A percentile compares a stretch with the other conserved stretches of the same genome.
Evolutionary conservation across 257 asterid species (phyloP).

Genomic region (Jaltomata sinuosa): DNA sequence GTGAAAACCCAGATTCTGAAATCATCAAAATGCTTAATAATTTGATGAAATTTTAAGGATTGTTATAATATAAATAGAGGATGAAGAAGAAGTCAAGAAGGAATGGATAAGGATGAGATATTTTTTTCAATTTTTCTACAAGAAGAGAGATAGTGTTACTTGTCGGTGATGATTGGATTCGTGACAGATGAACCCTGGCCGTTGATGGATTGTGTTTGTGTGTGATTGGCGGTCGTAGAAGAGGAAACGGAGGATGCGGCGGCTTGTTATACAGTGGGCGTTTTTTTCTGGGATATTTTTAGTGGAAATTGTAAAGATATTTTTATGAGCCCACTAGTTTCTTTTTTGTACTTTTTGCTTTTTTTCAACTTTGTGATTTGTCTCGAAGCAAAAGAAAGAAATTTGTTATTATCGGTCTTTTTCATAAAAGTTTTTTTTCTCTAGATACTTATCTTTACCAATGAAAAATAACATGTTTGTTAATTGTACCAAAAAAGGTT

Average conservation of each 20-base stretch:
- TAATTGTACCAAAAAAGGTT: too few species aligned
- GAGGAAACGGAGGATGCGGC: conserved; percentile 9
- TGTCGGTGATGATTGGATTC: not conserved
- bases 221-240: not conserved
- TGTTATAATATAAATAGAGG: not conserved
- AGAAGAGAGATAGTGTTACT: not conserved
- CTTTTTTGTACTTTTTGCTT: not conserved
- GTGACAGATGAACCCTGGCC: conserved; percentile 10
- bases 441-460: not conserved
- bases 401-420: not conserved
- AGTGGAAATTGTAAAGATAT: not conserved
- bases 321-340: not conserved
- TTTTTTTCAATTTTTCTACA: not conserved
- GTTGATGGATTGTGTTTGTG: conserved; percentile 6
- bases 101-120: conserved; percentile 59
- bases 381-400: not conserved
- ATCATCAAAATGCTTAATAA: not conserved
- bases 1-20: not conserved
- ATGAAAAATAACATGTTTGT: not conserved
- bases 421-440: not conserved
- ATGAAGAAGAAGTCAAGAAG: not conserved
- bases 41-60: not conserved
- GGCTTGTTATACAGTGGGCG: not conserved
- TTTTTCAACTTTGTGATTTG: not conserved
- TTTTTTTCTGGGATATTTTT: not conserved